Percentiles rank a stretch among this genome's conserved stretches.
Evolutionary conservation across 1,284 basidiomycete genomes (phyloP).

Genomic region (Ustilago sp.): DNA sequence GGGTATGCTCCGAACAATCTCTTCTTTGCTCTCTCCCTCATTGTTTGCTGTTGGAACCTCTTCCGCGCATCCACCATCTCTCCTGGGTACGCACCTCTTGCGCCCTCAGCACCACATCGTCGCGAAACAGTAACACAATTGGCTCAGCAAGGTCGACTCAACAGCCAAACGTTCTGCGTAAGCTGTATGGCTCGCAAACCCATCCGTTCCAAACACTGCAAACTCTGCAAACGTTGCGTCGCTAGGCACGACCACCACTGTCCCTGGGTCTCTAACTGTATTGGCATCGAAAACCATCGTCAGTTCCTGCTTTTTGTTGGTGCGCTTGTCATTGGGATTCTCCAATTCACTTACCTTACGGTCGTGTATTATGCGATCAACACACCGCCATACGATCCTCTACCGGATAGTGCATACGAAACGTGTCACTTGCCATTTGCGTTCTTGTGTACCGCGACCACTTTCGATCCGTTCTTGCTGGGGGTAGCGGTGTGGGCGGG

Average conservation of each 20-base stretch:
- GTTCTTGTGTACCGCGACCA: slow-evolving; percentile 75
- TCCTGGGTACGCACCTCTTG: slow-evolving; percentile 87
- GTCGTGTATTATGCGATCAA: slow-evolving; percentile 71
- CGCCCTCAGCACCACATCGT: slow-evolving; percentile 68
- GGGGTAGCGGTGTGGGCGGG: slow-evolving; percentile 84
- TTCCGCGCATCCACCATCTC: slow-evolving; percentile 88
- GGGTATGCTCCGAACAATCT: slow-evolving; percentile 80
- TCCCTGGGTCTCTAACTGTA: slow-evolving; percentile 99
- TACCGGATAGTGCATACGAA: slow-evolving; percentile 53
- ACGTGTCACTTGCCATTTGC: slow-evolving; percentile 77
- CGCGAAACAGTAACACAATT: slow-evolving; percentile 71
- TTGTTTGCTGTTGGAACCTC: slow-evolving; percentile 86
- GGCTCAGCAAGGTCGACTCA: slow-evolving; percentile 85
- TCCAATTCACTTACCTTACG: slow-evolving; percentile 83
- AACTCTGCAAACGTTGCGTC: slow-evolving; percentile 88
- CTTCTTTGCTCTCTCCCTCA: slow-evolving; percentile 78
- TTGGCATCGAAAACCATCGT: slow-evolving; percentile 94
- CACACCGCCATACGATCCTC: slow-evolving; percentile 48
- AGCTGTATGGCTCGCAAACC: slow-evolving; percentile 93
- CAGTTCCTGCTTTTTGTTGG: slow-evolving; percentile 91
- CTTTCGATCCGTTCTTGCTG: slow-evolving; percentile 84
- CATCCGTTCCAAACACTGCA: slow-evolving; percentile 93
- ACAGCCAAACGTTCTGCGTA: slow-evolving; percentile 96
- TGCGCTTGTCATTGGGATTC: slow-evolving; percentile 83
- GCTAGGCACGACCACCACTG: slow-evolving; percentile 78